These are phyloP conservation scores for Taxillus chinensis DNA, from an alignment of 164 flowering plant genomes.

Conservation along the genomic window DNA sequence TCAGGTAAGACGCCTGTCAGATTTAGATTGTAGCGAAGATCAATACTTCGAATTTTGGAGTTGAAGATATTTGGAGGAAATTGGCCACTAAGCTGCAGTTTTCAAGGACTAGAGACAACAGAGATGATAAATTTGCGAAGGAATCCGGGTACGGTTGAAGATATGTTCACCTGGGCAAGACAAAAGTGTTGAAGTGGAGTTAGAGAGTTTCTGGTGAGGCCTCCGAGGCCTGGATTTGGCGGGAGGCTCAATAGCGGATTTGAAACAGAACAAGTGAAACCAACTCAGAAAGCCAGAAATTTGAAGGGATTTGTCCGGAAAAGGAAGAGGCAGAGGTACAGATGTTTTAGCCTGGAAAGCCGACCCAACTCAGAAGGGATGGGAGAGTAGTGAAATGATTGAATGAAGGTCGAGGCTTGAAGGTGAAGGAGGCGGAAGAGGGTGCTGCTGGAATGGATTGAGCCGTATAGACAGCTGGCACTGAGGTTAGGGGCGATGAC, in stretches of 20 bases:
- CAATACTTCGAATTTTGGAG: slow-evolving; percentile 4
- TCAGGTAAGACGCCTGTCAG: slow-evolving; percentile 15
- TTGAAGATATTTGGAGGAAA: slow-evolving; percentile 12
- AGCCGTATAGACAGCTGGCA: slow-evolving; percentile 15
- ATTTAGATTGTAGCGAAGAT: background rate
- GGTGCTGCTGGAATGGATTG: slow-evolving; percentile 12
- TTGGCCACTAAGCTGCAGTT: slow-evolving; percentile 13
- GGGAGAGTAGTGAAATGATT: slow-evolving; percentile 13
- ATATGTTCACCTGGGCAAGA: slow-evolving; percentile 8
- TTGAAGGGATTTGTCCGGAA: slow-evolving; percentile 20
- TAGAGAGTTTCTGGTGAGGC: slow-evolving; percentile 2
- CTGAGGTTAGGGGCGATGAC: slow-evolving; percentile 19
- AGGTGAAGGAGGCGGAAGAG: slow-evolving; percentile 18
- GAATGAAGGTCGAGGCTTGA: slow-evolving; percentile 14
- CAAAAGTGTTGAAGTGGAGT: slow-evolving; percentile 7
- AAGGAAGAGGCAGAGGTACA: slow-evolving; percentile 18
- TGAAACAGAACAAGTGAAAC: slow-evolving; percentile 13
- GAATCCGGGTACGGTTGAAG: slow-evolving; percentile 8
- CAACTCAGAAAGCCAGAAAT: slow-evolving; percentile 11
- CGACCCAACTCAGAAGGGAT: slow-evolving; percentile 14
- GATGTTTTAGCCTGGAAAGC: slow-evolving; percentile 10
- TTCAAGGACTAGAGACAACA: slow-evolving; percentile 1
- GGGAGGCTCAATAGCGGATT: background rate
- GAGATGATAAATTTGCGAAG: slow-evolving; percentile 11
- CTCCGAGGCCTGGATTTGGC: background rate